phyloP scores from a whole-genome alignment of 345 rosid genomes.

The Salix arbutifolia region DNA sequence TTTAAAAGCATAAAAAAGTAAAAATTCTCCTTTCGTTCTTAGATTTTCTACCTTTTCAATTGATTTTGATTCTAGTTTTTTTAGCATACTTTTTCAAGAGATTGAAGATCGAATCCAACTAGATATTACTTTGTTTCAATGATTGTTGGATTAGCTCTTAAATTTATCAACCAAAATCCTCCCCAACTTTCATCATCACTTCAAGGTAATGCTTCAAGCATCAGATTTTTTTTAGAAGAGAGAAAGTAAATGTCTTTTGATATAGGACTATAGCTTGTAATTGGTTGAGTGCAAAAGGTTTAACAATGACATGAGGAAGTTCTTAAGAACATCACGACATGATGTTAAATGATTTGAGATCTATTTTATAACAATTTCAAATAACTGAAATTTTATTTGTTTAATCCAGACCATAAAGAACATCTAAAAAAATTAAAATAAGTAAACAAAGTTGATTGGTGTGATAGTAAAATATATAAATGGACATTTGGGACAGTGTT shows the following conservation, averaged over 20 bases:
- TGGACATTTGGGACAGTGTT: background rate
- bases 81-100: background rate
- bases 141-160: background rate
- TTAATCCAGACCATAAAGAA: too few relatives aligned
- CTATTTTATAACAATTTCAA: too few relatives aligned
- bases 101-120: background rate
- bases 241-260: background rate
- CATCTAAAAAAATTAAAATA: too few relatives aligned
- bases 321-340: rapidly evolving
- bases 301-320: background rate
- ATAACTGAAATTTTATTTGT: rapidly evolving
- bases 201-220: background rate
- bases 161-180: too few relatives aligned
- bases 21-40: conserved; percentile 3
- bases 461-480: background rate
- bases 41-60: background rate
- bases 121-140: too few relatives aligned
- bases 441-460: too few relatives aligned
- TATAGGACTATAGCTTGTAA: too few relatives aligned
- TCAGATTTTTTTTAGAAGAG: background rate
- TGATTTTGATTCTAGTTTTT: conserved; percentile 1
- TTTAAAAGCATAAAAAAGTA: conserved; percentile 1
- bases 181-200: too few relatives aligned
- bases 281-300: background rate
- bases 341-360: too few relatives aligned